Percentiles rank a stretch among this genome's conserved stretches.
phyloP scores from a whole-genome alignment of 2,329 filamentous ascomycete genomes.

The Gaeumannomyces sp. region DNA sequence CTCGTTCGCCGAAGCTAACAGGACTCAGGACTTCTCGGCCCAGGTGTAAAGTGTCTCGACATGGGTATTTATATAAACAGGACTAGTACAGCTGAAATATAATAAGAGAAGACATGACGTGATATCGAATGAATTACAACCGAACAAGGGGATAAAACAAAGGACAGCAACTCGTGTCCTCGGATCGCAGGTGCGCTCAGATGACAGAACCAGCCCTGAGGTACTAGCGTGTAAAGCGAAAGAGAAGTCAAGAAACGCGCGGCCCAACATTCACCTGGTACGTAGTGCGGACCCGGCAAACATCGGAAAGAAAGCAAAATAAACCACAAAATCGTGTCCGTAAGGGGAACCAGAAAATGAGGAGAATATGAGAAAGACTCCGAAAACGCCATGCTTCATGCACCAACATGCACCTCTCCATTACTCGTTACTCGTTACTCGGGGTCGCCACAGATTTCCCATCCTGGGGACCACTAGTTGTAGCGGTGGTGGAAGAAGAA shows the following conservation, averaged over 20 bases:
- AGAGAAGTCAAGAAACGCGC: background rate
- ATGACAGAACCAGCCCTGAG: background rate
- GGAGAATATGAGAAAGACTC: background rate
- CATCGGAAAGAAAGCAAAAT: background rate
- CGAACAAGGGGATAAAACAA: background rate
- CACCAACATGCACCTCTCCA: constrained; percentile 10
- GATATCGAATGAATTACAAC: background rate
- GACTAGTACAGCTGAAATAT: background rate
- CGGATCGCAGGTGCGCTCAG: background rate
- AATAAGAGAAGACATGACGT: background rate
- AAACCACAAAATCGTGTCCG: background rate
- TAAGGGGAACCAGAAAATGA: background rate
- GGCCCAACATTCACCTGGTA: background rate
- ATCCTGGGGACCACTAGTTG: background rate
- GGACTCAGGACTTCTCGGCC: background rate
- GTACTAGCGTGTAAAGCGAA: background rate
- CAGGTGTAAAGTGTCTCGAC: background rate
- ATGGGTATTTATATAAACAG: background rate
- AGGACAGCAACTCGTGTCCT: background rate
- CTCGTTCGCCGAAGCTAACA: background rate
- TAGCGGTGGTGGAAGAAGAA: background rate
- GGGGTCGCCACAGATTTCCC: background rate
- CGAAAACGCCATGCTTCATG: background rate
- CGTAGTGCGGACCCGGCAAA: background rate
- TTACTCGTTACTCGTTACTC: background rate